These are phyloP conservation scores for Podila minutissima DNA, from an alignment of 192 early-diverging fungal genomes.

Conservation along the genomic window DNA sequence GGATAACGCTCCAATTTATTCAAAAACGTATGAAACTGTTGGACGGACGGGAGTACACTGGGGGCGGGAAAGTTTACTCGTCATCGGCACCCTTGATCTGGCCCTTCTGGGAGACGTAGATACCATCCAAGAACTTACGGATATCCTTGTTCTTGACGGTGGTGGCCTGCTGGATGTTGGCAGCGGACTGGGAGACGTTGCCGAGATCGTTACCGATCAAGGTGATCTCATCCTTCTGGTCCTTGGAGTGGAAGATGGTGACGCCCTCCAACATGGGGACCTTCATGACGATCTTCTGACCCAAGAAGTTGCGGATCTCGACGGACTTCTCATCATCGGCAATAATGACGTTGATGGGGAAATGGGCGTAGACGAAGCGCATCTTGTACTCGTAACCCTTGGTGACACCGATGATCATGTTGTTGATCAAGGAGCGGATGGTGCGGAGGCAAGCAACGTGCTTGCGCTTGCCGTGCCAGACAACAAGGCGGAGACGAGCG, in stretches of 20 bases:
- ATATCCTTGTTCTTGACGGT: conserved; percentile 99
- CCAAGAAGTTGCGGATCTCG: conserved; percentile 99
- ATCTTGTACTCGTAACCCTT: conserved; percentile 99
- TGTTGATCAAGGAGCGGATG: conserved; percentile 93
- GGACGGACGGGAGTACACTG: not conserved
- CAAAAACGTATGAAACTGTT: not conserved
- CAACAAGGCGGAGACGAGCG: conserved; percentile 84
- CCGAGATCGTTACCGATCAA: conserved; percentile 94
- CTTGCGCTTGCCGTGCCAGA: conserved; percentile 97
- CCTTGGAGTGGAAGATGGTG: conserved; percentile 76
- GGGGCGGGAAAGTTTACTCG: conserved; percentile 49
- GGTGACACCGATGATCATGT: conserved; percentile 98
- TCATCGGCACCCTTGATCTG: conserved; percentile 66
- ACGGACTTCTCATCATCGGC: conserved; percentile 76
- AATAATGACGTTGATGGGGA: conserved; percentile 98
- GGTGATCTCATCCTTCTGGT: conserved; percentile 95
- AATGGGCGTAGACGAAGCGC: conserved; percentile 99
- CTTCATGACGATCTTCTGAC: conserved; percentile 92
- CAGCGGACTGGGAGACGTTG: conserved; percentile 95
- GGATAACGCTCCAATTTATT: conserved; percentile 6
- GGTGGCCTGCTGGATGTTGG: conserved; percentile 94
- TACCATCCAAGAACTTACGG: conserved; percentile 99
- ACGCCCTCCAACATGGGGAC: conserved; percentile 91
- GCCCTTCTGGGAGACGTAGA: conserved; percentile 93
- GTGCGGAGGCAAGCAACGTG: conserved; percentile 99